Conservation (phyloP, 2,329 filamentous ascomycete genomes). For the Knoxdaviesia proteae region DNA sequence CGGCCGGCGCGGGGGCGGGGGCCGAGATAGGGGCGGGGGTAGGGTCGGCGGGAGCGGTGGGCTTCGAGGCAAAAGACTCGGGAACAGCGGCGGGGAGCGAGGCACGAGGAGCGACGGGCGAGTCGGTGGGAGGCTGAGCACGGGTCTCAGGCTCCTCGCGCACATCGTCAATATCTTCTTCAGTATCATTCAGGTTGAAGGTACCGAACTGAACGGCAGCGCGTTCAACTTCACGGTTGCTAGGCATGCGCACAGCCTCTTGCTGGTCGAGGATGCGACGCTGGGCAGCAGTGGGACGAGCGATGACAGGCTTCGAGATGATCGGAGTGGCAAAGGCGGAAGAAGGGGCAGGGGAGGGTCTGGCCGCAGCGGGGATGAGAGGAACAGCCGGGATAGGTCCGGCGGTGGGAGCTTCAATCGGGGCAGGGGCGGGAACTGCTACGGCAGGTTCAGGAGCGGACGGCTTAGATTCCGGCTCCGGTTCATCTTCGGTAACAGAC, state of each 20-base stretch:
- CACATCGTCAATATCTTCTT: constrained; percentile 83
- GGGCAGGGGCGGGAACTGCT: constrained; percentile 51
- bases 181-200: constrained; percentile 67
- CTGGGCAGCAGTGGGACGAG: constrained; percentile 61
- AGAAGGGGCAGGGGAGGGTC: constrained; percentile 44
- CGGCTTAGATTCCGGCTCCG: constrained; percentile 15
- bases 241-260: constrained; percentile 95
- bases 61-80: constrained; percentile 35
- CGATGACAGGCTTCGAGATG: constrained; percentile 28
- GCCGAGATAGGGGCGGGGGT: constrained; percentile 12
- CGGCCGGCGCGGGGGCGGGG: constrained; percentile 5
- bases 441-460: constrained; percentile 11
- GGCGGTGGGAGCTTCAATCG: constrained; percentile 54
- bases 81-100: constrained; percentile 52
- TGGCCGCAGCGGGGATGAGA: constrained; percentile 49
- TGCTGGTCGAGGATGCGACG: constrained; percentile 82
- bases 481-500: no score
- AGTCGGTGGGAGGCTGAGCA: constrained; percentile 80
- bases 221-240: constrained; percentile 83
- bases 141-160: constrained; percentile 90
- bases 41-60: constrained; percentile 22
- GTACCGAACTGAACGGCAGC: constrained; percentile 91
- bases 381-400: constrained; percentile 51
- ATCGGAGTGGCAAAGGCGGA: constrained; percentile 37
- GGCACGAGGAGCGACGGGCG: constrained; percentile 68